A percentile compares a stretch with the other conserved stretches of the same genome.
These are phyloP conservation scores for Eucalyptus victrix DNA, from an alignment of 345 rosid species.

Conservation along the genomic window DNA sequence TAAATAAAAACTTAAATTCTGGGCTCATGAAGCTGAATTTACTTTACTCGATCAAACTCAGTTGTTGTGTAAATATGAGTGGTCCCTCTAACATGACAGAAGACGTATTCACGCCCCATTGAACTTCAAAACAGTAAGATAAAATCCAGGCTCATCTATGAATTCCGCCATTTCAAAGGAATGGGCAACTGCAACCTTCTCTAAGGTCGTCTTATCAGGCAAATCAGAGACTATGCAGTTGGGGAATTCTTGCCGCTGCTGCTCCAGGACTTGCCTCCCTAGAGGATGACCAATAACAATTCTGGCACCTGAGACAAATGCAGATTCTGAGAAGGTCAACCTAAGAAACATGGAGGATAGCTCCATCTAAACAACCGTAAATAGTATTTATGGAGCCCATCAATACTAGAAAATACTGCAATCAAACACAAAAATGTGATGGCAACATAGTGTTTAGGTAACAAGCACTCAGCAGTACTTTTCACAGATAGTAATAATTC, in stretches of 20 bases:
- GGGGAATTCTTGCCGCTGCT: slow-evolving; percentile 46
- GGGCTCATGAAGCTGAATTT: neutral
- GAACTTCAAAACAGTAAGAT: slow-evolving; percentile 54
- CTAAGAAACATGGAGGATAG: neutral
- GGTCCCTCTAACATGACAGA: neutral
- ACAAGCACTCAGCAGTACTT: neutral
- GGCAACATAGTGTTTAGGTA: neutral
- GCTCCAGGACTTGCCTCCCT: slow-evolving; percentile 56
- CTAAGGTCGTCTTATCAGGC: slow-evolving; percentile 58
- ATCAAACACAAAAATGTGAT: neutral
- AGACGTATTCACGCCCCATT: neutral
- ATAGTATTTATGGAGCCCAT: neutral
- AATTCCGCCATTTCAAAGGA: slow-evolving; percentile 44
- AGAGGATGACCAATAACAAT: slow-evolving; percentile 70
- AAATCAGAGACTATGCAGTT: slow-evolving; percentile 60
- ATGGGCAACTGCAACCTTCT: slow-evolving; percentile 35
- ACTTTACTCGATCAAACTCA: neutral
- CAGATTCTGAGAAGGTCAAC: neutral
- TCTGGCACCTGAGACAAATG: slow-evolving; percentile 47
- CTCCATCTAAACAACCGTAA: neutral
- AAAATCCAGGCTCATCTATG: slow-evolving; percentile 57
- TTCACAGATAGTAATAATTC: neutral
- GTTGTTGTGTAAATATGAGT: neutral
- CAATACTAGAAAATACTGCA: neutral
- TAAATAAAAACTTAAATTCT: neutral